Percentiles rank a stretch among this genome's conserved stretches.
These are phyloP conservation scores for Plantago lanceolata DNA, from an alignment of 305 asterid genomes.

Conservation along the genomic window DNA sequence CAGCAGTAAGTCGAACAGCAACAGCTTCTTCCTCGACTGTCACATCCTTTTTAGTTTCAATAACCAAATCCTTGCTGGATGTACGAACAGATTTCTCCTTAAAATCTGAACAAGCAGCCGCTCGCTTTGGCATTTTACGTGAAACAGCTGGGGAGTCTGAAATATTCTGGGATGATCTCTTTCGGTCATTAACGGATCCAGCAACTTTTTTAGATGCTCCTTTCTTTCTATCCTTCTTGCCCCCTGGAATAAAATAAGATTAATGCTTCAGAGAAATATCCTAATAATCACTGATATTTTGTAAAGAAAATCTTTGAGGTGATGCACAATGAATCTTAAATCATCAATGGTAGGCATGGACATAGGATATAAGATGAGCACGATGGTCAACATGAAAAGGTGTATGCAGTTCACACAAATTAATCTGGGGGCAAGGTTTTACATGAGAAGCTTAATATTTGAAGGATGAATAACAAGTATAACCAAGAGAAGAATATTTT, in stretches of 20 bases:
- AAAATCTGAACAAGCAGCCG: slow-evolving; percentile 75
- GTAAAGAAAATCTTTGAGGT: neutral
- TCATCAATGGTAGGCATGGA: slow-evolving; percentile 1
- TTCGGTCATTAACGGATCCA: slow-evolving; percentile 37
- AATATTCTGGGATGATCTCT: slow-evolving; percentile 41
- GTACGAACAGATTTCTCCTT: slow-evolving; percentile 55
- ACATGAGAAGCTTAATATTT: neutral
- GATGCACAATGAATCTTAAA: neutral
- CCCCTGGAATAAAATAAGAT: slow-evolving; percentile 32
- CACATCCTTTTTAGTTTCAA: slow-evolving; percentile 59
- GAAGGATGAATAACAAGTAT: too few species aligned
- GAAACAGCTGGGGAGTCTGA: slow-evolving; percentile 41
- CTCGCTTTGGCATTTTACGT: slow-evolving; percentile 79
- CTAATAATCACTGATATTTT: neutral
- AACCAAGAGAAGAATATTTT: too few species aligned
- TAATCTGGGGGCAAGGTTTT: neutral
- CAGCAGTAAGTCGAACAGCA: slow-evolving; percentile 74
- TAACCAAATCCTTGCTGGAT: slow-evolving; percentile 46
- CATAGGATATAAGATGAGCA: neutral
- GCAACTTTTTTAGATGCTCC: slow-evolving; percentile 33
- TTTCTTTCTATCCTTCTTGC: slow-evolving; percentile 30
- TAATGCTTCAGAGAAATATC: slow-evolving; percentile 5
- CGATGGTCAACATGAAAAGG: neutral
- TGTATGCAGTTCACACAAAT: neutral
- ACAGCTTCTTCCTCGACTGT: slow-evolving; percentile 62